Base-by-base conservation (phyloP, 1,284 basidiomycete genomes). In the Cerioporus squamosus region DNA sequence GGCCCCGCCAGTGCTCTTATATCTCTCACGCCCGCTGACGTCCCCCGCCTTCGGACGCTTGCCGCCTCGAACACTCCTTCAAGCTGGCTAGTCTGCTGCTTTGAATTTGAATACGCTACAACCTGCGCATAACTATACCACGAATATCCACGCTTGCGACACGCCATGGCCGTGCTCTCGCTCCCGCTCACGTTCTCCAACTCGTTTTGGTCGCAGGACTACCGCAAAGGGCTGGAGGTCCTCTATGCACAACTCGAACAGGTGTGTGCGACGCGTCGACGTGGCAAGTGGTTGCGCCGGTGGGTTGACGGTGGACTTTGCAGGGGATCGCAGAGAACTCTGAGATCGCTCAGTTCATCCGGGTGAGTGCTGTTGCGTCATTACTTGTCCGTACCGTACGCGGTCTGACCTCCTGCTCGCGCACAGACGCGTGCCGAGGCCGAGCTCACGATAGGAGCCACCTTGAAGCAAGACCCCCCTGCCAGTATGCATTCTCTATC, bases 151-250 rank as follows among this genome's bases (percentile, higher is more conserved):
- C 56, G 45, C 33, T 24, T 12, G 45, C 23, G 54, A 55, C 51
- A 42, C 43, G 62, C 44, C 44, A 94, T 94, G 92, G 90, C 93
- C 64, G 90, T 92, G 63, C 77, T 95, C 62, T 91, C 92, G 39
- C 84, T 95, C 67, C 94, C 94, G 29, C 80, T 93, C 63, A 85
- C 84, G 20, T 96, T 96, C 73, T 85, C 83, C 62, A 95, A 95
- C 75, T 94, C 93, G 38, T 96, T 96, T 79, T 96, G 94, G 94
- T 85, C 93, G 9, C 88, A 93, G 71, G 93, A 95, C 77, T 94
- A 94, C 71, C 81, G 92, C 40, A 84, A 79, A 57, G 94, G 94
- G 33, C 81, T 95, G 24, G 87, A 95, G 64, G 84, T 90, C 20
- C 75, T 95, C 22, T 93, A 87, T 71, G 75, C 71, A 47, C 90